Evolutionary conservation across 1,284 basidiomycete genomes (phyloP).

Genomic region (Moesziomyces parantarcticus): DNA sequence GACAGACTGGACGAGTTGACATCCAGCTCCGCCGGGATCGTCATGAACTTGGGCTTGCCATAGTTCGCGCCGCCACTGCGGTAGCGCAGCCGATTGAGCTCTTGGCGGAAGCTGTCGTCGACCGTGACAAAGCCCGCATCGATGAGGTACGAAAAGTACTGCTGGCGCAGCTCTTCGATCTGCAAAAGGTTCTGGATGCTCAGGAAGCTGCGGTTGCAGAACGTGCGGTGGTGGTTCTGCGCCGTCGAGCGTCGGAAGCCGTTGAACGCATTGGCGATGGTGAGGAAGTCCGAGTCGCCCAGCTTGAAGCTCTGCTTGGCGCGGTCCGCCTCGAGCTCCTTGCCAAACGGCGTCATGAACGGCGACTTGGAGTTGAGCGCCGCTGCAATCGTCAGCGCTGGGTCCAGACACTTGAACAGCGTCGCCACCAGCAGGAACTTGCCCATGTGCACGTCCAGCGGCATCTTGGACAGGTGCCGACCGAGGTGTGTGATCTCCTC

Average conservation of each 20-base stretch:
- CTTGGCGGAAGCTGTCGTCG: slow-evolving; percentile 76
- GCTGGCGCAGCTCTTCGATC: slow-evolving; percentile 95
- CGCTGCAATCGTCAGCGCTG: slow-evolving; percentile 91
- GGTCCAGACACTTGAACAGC: slow-evolving; percentile 89
- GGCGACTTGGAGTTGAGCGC: slow-evolving; percentile 92
- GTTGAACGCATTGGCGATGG: slow-evolving; percentile 88
- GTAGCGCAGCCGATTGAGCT: slow-evolving; percentile 75
- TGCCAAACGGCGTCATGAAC: slow-evolving; percentile 84
- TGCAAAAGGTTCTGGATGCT: slow-evolving; percentile 92
- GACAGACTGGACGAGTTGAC: slow-evolving; percentile 74
- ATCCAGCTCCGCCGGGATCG: slow-evolving; percentile 77
- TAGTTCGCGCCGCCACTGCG: slow-evolving; percentile 69
- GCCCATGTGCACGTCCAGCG: slow-evolving; percentile 94
- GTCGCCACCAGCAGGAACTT: slow-evolving; percentile 91
- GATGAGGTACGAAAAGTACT: slow-evolving; percentile 81
- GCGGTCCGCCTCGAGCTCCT: slow-evolving; percentile 85
- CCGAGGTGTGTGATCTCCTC: slow-evolving; percentile 98
- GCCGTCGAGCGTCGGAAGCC: slow-evolving; percentile 85
- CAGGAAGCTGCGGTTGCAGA: slow-evolving; percentile 85
- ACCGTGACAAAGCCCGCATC: slow-evolving; percentile 87
- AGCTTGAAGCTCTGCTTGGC: slow-evolving; percentile 84
- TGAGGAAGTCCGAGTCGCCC: slow-evolving; percentile 95
- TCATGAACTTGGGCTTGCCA: slow-evolving; percentile 76
- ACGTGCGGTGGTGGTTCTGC: slow-evolving; percentile 72
- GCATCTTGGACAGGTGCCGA: slow-evolving; percentile 86